Percentiles rank a stretch among this genome's conserved stretches.
phyloP scores from a whole-genome alignment of 1,284 basidiomycete genomes.

The Ceratobasidium sp. region DNA sequence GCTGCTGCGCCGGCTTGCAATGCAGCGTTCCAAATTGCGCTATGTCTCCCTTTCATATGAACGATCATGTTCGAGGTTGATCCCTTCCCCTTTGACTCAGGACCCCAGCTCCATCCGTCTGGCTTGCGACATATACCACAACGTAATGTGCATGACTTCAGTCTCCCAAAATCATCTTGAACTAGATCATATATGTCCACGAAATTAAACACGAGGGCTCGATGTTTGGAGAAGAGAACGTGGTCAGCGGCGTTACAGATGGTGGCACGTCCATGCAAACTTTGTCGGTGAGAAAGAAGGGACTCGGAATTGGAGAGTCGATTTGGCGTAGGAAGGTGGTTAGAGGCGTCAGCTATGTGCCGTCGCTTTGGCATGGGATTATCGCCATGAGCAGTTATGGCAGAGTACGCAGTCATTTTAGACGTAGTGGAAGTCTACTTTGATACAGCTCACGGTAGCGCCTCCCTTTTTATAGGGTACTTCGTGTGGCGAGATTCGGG shows the following conservation, averaged over 20 bases:
- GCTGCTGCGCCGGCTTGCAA: neutral
- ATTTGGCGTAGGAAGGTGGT: too few relatives aligned
- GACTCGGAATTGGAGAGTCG: neutral
- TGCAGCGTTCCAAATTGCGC: neutral
- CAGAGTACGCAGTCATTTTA: too few relatives aligned
- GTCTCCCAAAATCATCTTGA: neutral
- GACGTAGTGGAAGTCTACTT: too few relatives aligned
- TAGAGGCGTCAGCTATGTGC: too few relatives aligned
- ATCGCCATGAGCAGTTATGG: too few relatives aligned
- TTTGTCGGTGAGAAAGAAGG: neutral
- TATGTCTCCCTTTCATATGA: neutral
- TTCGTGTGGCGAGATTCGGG: too few relatives aligned
- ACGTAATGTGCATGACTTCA: neutral
- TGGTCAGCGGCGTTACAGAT: neutral
- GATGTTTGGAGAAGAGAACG: neutral
- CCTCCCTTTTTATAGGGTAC: too few relatives aligned
- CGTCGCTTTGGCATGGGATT: too few relatives aligned
- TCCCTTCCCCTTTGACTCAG: neutral
- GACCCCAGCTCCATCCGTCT: neutral
- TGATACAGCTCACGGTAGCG: too few relatives aligned
- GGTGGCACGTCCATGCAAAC: neutral
- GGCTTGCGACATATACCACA: conserved; percentile 1
- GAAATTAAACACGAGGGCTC: conserved; percentile 1
- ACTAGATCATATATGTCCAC: neutral
- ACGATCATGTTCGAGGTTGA: neutral